Conservation (phyloP, 257 asterid species). For the Nicotiana knightiana region DNA sequence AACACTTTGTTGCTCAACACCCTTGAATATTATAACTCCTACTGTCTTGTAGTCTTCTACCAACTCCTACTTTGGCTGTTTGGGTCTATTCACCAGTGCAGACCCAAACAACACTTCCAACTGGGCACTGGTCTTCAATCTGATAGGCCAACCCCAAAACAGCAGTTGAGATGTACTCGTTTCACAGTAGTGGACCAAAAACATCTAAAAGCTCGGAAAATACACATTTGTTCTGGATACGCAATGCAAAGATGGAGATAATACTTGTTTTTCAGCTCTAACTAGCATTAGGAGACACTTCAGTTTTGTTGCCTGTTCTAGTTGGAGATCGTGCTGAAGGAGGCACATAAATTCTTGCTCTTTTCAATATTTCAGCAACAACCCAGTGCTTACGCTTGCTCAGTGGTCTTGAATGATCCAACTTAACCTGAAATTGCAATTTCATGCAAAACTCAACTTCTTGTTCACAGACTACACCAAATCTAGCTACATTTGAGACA, state of each 20-base stretch:
- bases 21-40: not conserved
- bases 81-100: not conserved
- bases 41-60: accelerated
- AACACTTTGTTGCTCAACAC: not conserved
- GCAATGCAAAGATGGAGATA: not conserved
- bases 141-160: not conserved
- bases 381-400: conserved; percentile 79
- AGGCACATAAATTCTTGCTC: conserved; percentile 61
- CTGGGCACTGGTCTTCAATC: not conserved
- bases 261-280: conserved; percentile 11
- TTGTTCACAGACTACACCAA: not conserved
- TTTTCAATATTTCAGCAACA: conserved; percentile 75
- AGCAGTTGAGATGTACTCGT: not conserved
- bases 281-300: conserved; percentile 15
- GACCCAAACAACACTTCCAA: not conserved
- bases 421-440: conserved; percentile 46
- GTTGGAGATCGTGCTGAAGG: conserved; percentile 15
- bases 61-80: not conserved
- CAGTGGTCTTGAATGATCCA: conserved; percentile 82
- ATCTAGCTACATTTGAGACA: not conserved
- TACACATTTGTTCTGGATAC: not conserved
- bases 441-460: not conserved
- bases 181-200: not conserved
- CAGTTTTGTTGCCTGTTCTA: conserved; percentile 5
- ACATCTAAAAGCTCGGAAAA: not conserved